A percentile compares a stretch with the other conserved stretches of the same genome.
These are phyloP conservation scores for Fusarium bulbicola DNA, from an alignment of 2,329 filamentous ascomycete genomes.

Conservation along the genomic window DNA sequence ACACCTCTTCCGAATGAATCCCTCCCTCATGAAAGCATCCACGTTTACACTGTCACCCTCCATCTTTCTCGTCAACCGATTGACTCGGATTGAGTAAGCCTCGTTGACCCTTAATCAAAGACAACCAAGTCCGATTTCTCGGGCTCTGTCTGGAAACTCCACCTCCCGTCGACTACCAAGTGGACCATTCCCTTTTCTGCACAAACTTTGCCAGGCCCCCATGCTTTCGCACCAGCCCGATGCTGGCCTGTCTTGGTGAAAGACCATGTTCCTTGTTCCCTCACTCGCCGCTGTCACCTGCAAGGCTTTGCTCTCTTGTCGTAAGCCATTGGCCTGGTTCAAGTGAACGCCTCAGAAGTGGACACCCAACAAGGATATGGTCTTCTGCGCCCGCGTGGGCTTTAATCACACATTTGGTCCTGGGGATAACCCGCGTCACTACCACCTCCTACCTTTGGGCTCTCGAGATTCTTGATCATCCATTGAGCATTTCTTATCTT, in stretches of 20 bases:
- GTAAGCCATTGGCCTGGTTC: slow-evolving; percentile 32
- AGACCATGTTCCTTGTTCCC: slow-evolving; percentile 17
- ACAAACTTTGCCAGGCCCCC: slow-evolving; percentile 27
- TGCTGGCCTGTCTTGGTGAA: slow-evolving; percentile 23
- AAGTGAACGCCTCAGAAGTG: slow-evolving; percentile 38
- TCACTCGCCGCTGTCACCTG: slow-evolving; percentile 36
- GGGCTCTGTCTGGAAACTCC: slow-evolving; percentile 36
- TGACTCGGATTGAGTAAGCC: slow-evolving; percentile 38
- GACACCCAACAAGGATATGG: slow-evolving; percentile 39
- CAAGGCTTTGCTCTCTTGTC: slow-evolving; percentile 34
- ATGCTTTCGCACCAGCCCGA: slow-evolving; percentile 26
- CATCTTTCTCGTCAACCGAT: slow-evolving; percentile 29
- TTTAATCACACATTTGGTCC: slow-evolving; percentile 38
- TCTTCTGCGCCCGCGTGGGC: slow-evolving; percentile 37
- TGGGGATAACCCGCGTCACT: slow-evolving; percentile 31
- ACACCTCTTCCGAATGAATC: background rate
- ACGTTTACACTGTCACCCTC: slow-evolving; percentile 24
- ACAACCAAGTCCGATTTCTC: slow-evolving; percentile 40
- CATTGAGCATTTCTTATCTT: slow-evolving; percentile 25
- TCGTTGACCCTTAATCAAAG: slow-evolving; percentile 46
- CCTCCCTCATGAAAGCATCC: slow-evolving; percentile 9
- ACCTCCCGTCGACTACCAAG: slow-evolving; percentile 38
- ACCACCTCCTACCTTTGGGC: slow-evolving; percentile 23
- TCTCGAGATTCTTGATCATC: slow-evolving; percentile 28
- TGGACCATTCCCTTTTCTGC: slow-evolving; percentile 29